Percentiles rank a stretch among this genome's conserved stretches.
Conservation (phyloP, 305 asterid genomes). For the Fraxinus albicans region DNA sequence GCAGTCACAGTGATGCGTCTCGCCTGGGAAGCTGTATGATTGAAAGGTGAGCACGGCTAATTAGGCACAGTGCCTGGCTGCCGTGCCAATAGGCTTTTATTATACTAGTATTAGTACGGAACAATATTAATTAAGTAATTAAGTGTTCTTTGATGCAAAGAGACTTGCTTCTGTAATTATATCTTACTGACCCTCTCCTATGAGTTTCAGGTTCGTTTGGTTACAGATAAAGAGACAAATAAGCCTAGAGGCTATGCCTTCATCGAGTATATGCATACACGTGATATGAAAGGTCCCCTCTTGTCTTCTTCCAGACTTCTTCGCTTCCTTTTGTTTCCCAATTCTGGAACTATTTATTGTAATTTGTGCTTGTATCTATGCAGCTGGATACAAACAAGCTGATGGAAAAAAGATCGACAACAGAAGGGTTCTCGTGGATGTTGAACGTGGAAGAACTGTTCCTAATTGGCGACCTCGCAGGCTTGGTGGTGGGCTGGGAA, state of each 20-base stretch:
- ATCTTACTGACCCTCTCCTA: conserved; percentile 24
- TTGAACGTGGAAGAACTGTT: conserved; percentile 99
- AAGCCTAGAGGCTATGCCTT: conserved; percentile 98
- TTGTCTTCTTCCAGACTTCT: not conserved
- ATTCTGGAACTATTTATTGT: not conserved
- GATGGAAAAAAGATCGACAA: conserved; percentile 97
- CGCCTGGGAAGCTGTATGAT: conserved; percentile 80
- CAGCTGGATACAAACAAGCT: conserved; percentile 99
- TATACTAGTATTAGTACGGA: conserved; percentile 27
- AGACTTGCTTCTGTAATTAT: conserved; percentile 21
- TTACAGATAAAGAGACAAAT: conserved; percentile 68
- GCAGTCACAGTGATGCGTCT: conserved; percentile 96
- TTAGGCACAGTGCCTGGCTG: conserved; percentile 93
- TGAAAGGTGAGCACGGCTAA: conserved; percentile 99
- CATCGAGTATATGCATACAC: conserved; percentile 84
- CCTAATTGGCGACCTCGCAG: conserved; percentile 99
- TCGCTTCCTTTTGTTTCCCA: not conserved
- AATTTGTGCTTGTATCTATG: conserved; percentile 26
- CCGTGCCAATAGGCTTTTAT: conserved; percentile 89
- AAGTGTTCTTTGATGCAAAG: conserved; percentile 12
- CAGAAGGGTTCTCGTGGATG: conserved; percentile 96
- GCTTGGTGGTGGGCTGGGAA: conserved; percentile 99
- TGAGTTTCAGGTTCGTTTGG: conserved; percentile 84
- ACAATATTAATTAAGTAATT: conserved; percentile 22
- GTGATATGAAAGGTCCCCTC: conserved; percentile 90